A percentile compares a stretch with the other conserved stretches of the same genome.
phyloP scores from a whole-genome alignment of 2,329 filamentous ascomycete genomes.

The Pseudogymnoascus pannorum region DNA sequence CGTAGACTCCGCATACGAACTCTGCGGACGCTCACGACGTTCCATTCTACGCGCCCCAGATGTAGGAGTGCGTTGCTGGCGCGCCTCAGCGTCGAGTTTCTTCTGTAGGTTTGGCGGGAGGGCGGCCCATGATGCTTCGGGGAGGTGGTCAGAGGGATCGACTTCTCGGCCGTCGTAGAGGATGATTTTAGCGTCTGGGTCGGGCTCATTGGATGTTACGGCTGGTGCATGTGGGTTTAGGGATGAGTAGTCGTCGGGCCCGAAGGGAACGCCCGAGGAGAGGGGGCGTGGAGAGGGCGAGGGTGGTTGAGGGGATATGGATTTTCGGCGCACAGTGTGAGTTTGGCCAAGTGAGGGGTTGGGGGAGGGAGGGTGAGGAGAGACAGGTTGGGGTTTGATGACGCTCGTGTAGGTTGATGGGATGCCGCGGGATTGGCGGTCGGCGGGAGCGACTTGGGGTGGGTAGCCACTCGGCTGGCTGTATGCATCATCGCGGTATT shows the following conservation, averaged over 20 bases:
- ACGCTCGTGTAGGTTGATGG: neutral
- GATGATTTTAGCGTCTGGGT: conserved; percentile 62
- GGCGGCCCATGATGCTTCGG: conserved; percentile 41
- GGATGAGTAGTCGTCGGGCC: conserved; percentile 67
- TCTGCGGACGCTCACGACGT: conserved; percentile 42
- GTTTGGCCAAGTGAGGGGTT: conserved; percentile 22
- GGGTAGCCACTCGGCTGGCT: neutral
- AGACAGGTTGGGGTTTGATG: neutral
- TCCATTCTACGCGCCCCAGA: conserved; percentile 48
- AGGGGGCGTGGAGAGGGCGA: conserved; percentile 15
- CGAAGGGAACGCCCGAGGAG: conserved; percentile 52
- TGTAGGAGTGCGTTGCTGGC: conserved; percentile 39
- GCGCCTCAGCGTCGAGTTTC: conserved; percentile 42
- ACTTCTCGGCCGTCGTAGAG: conserved; percentile 69
- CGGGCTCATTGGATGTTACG: conserved; percentile 31
- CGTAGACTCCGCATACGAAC: conserved; percentile 44
- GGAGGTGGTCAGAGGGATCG: conserved; percentile 74
- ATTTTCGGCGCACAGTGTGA: conserved; percentile 54
- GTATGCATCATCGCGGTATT: neutral
- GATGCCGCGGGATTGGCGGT: neutral
- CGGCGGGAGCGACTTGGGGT: neutral
- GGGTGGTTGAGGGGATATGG: conserved; percentile 52
- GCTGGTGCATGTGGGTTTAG: conserved; percentile 52
- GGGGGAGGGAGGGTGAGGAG: neutral
- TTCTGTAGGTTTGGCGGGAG: conserved; percentile 12